Conservation (phyloP, 2,329 filamentous ascomycete species). For the Stagonosporopsis tanaceti region DNA sequence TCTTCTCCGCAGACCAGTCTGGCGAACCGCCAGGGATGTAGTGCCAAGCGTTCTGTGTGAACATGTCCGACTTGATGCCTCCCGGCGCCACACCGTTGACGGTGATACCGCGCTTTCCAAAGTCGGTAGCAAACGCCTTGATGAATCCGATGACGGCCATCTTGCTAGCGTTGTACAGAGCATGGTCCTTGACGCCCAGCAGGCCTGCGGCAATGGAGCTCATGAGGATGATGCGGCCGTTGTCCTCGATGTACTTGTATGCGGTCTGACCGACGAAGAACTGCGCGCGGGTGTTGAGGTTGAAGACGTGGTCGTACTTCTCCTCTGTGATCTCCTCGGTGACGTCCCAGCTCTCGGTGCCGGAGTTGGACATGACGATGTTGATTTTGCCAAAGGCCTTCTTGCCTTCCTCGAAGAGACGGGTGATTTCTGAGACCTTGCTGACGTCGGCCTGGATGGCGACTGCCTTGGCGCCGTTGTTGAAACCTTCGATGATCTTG, state of each 20-base stretch:
- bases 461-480: slow-evolving; percentile 61
- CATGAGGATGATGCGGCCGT: slow-evolving; percentile 79
- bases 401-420: slow-evolving; percentile 60
- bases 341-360: slow-evolving; percentile 73
- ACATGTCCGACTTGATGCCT: slow-evolving; percentile 81
- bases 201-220: slow-evolving; percentile 73
- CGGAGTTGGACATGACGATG: slow-evolving; percentile 62
- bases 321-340: slow-evolving; percentile 73
- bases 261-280: slow-evolving; percentile 82
- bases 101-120: slow-evolving; percentile 71
- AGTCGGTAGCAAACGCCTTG: slow-evolving; percentile 75
- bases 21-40: slow-evolving; percentile 59
- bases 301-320: slow-evolving; percentile 76
- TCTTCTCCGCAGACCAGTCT: slow-evolving; percentile 59
- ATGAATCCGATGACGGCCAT: slow-evolving; percentile 77
- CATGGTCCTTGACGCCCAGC: slow-evolving; percentile 73
- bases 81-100: slow-evolving; percentile 77
- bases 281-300: slow-evolving; percentile 72
- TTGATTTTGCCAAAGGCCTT: slow-evolving; percentile 53
- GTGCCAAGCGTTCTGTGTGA: slow-evolving; percentile 56
- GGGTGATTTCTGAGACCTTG: slow-evolving; percentile 65
- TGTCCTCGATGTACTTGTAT: slow-evolving; percentile 73
- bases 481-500: slow-evolving; percentile 55
- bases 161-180: slow-evolving; percentile 75
- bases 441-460: slow-evolving; percentile 67